These are phyloP conservation scores for Colletotrichum noveboracense DNA, from an alignment of 2,329 filamentous ascomycete species.

Conservation along the genomic window DNA sequence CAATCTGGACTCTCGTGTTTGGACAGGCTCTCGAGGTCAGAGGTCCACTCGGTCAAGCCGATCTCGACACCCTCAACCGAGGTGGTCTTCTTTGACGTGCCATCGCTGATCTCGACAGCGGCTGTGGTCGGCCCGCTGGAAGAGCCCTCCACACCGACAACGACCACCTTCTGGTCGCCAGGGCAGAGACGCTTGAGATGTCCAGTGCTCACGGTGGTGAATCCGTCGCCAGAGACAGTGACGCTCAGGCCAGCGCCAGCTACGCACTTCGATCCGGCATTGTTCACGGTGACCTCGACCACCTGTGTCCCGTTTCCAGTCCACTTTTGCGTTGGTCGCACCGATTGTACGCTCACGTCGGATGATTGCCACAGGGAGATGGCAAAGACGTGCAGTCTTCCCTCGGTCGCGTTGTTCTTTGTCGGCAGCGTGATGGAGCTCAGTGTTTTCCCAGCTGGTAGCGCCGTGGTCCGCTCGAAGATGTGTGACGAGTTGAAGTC, in stretches of 20 bases:
- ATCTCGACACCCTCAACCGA: conserved; percentile 30
- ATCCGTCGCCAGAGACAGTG: conserved; percentile 36
- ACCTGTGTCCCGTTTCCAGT: conserved; percentile 38
- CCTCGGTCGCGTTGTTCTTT: conserved; percentile 37
- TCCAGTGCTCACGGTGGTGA: conserved; percentile 47
- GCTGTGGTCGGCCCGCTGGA: conserved; percentile 27
- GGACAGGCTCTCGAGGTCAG: conserved; percentile 38
- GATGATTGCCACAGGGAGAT: conserved; percentile 36
- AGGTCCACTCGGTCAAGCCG: conserved; percentile 39
- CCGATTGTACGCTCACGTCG: conserved; percentile 38
- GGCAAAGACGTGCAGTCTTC: conserved; percentile 48
- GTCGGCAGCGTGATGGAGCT: conserved; percentile 43
- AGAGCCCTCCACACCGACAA: conserved; percentile 38
- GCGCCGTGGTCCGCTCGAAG: conserved; percentile 45
- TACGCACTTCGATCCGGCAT: conserved; percentile 39
- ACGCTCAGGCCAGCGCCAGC: conserved; percentile 30
- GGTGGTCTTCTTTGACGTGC: conserved; percentile 13
- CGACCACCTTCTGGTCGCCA: conserved; percentile 45
- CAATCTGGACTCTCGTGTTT: conserved; percentile 52
- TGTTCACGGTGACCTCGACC: conserved; percentile 45
- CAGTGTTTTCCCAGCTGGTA: conserved; percentile 43
- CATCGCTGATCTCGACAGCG: conserved; percentile 22
- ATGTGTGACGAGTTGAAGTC: conserved; percentile 50
- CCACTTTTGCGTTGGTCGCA: conserved; percentile 50
- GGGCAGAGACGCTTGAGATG: conserved; percentile 45